Evolutionary conservation across 106 monocot genomes (phyloP), one percentile per base, ranked within the genome.

Genomic region (Vanilla planifolia): DNA sequence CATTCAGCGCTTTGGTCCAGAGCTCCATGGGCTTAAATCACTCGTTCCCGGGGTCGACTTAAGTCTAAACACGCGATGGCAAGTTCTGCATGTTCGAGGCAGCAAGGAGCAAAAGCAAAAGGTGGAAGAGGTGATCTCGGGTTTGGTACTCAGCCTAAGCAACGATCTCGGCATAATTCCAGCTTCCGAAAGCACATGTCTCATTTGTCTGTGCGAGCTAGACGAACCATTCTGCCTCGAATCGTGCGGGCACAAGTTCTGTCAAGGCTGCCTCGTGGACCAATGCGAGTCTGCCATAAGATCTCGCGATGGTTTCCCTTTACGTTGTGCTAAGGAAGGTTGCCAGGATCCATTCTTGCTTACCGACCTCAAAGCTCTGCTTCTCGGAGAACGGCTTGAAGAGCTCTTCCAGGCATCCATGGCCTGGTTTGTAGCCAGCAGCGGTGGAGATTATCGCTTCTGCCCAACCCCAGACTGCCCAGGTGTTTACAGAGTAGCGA

Each of bases 191-290:
- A 21, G 44, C 51, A 11, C 67, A n/a, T 98, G 98, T 55, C 76
- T 75, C 21, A 92, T 92, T 30, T 98, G 98, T 57, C 42, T 98
- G 29, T 92, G 98, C n/a, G 92, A 98, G 68, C 67, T 85, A 43
- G 92, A 92, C 42, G 92, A 88, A 7, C 85, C 92, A 4, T 79
- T 85, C 65, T 66, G 44, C 64, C 82, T 98, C 7, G 92, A 88
- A 57, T 60, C 62, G 14, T 98, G 98, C 29, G 73, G 84, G 2
- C 98, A 98, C 39, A 59, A 35, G 0, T 98, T 92, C 47, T 98
- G 92, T 68, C 66, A 69, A 14, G 28, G 50, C 28, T 98, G 98
- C 63, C 64, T 98, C 33, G 59, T 85, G 2, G 85, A 98, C 14
- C 92, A 92, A 67, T 82, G 68, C 6, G 92, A 98, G 33, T 88